Percentiles rank a stretch among this genome's conserved stretches.
Conservation (phyloP, 495 filamentous ascomycete species). For the Neurospora hispaniola region DNA sequence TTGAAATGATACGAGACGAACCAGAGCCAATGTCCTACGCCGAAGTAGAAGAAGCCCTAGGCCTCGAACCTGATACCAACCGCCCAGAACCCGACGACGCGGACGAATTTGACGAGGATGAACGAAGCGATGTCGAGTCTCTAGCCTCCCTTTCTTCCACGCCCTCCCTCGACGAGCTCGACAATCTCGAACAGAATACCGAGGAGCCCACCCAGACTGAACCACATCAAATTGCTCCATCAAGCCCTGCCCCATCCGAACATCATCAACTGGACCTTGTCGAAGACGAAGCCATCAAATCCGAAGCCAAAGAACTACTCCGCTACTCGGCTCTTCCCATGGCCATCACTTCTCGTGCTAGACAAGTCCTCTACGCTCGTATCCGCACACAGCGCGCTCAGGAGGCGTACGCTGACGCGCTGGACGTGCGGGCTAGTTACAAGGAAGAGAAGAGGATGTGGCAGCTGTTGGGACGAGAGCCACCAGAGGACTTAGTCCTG, state of each 20-base stretch:
- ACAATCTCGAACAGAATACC: neutral
- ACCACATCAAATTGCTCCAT: neutral
- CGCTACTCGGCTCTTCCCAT: constrained; percentile 16
- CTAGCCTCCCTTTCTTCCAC: neutral
- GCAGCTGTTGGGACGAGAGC: constrained; percentile 30
- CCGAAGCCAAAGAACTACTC: constrained; percentile 19
- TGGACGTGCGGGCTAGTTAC: constrained; percentile 41
- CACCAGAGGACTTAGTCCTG: constrained; percentile 45
- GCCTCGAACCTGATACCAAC: neutral
- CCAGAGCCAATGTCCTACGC: constrained; percentile 33
- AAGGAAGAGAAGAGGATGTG: constrained; percentile 49
- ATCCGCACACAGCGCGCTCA: constrained; percentile 25
- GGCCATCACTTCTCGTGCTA: constrained; percentile 5
- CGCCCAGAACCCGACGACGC: neutral
- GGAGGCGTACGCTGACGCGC: constrained; percentile 42
- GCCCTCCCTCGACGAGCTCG: neutral
- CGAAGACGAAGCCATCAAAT: constrained; percentile 7
- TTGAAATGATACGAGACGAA: constrained; percentile 13
- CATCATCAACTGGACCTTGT: constrained; percentile 16
- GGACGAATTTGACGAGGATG: constrained; percentile 12
- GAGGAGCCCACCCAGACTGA: neutral
- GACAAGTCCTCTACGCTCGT: constrained; percentile 13
- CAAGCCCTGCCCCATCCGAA: constrained; percentile 11
- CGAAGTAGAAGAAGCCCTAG: constrained; percentile 41
- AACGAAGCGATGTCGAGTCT: neutral